phyloP scores from a whole-genome alignment of 2,329 filamentous ascomycete species.

The Ascochyta lentis region DNA sequence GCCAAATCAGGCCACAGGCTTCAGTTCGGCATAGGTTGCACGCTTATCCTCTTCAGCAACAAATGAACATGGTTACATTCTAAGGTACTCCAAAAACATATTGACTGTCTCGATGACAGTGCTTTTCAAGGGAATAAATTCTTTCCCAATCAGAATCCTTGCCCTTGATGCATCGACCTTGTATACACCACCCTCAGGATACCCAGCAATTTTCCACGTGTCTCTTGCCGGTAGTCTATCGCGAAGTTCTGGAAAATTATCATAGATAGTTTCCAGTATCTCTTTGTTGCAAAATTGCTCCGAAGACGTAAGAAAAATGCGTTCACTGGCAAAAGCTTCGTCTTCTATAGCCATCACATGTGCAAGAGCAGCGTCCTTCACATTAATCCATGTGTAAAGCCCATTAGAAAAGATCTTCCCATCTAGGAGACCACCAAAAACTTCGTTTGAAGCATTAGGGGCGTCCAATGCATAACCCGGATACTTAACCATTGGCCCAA shows the following conservation, averaged over 20 bases:
- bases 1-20: no score
- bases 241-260: conserved; percentile 59
- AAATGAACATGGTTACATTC: background rate
- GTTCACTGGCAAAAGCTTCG: conserved; percentile 60
- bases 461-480: conserved; percentile 60
- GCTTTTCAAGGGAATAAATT: conserved; percentile 62
- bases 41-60: no score
- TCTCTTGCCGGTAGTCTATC: conserved; percentile 47
- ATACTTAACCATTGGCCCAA: conserved; percentile 59
- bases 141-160: conserved; percentile 60
- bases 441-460: conserved; percentile 70
- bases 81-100: conserved; percentile 12
- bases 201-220: conserved; percentile 43
- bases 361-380: conserved; percentile 62
- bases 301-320: conserved; percentile 61
- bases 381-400: conserved; percentile 42
- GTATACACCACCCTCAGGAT: conserved; percentile 56
- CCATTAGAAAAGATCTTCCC: conserved; percentile 50
- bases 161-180: conserved; percentile 61
- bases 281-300: conserved; percentile 64
- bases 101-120: conserved; percentile 66
- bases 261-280: conserved; percentile 61
- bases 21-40: no score
- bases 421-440: conserved; percentile 39
- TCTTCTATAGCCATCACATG: conserved; percentile 63